phyloP scores from a whole-genome alignment of 106 monocot species.

The Alisma plantagoaquatica region DNA sequence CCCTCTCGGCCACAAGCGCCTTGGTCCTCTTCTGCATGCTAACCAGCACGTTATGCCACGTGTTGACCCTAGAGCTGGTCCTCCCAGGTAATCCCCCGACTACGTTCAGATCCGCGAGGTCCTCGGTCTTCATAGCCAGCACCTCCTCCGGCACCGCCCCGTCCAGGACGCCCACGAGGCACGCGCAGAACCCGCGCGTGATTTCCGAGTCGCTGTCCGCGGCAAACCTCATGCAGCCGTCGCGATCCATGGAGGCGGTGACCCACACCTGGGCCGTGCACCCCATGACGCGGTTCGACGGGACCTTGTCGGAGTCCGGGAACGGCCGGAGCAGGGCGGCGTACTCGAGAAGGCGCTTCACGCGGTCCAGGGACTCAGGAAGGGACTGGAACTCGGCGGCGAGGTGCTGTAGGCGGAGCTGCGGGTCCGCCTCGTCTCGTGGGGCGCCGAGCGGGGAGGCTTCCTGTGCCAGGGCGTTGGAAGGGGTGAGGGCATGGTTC shows the following conservation, averaged over 20 bases:
- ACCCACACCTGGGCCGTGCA: slow-evolving; percentile 93
- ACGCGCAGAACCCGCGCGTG: slow-evolving; percentile 77
- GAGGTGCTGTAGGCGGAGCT: slow-evolving; percentile 32
- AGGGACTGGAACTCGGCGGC: slow-evolving; percentile 54
- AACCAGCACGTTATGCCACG: slow-evolving; percentile 89
- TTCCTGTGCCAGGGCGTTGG: slow-evolving; percentile 22
- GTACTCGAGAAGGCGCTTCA: slow-evolving; percentile 59
- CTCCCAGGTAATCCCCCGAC: slow-evolving; percentile 35
- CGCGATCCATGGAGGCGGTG: slow-evolving; percentile 20
- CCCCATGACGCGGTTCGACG: slow-evolving; percentile 80
- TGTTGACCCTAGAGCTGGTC: slow-evolving; percentile 58
- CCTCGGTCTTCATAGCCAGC: slow-evolving; percentile 44
- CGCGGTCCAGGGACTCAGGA: slow-evolving; percentile 60
- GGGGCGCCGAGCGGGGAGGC: slow-evolving; percentile 1
- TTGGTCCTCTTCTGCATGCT: slow-evolving; percentile 91
- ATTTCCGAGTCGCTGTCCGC: slow-evolving; percentile 96
- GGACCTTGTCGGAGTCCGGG: slow-evolving; percentile 25
- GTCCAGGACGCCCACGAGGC: slow-evolving; percentile 57
- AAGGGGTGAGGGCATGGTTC: slow-evolving; percentile 5
- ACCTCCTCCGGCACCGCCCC: slow-evolving; percentile 80
- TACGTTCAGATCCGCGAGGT: slow-evolving; percentile 57
- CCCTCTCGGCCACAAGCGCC: slow-evolving; percentile 37
- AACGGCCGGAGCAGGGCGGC: slow-evolving; percentile 54
- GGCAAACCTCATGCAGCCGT: slow-evolving; percentile 54
- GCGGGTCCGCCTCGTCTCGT: slow-evolving; percentile 8